These are phyloP conservation scores for Pythium aquatile DNA, from an alignment of 352 stramenopile species.

Conservation along the genomic window DNA sequence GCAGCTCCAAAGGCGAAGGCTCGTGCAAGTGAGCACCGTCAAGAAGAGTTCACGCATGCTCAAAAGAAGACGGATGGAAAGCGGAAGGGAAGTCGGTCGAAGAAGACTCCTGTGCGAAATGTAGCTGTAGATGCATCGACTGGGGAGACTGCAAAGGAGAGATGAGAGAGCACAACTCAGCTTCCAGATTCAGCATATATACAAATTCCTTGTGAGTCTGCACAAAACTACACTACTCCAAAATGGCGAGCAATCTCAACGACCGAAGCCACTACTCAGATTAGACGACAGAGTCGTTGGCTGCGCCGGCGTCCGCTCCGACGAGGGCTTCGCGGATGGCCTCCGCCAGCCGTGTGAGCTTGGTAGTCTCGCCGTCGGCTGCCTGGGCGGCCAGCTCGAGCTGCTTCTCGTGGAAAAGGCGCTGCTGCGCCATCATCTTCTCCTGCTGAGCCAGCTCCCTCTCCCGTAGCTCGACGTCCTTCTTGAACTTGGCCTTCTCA, in stretches of 20 bases:
- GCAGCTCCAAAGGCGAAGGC: background rate
- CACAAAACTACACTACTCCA: background rate
- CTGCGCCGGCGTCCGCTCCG: constrained; percentile 26
- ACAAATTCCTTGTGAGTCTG: constrained; percentile 1
- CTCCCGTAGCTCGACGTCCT: constrained; percentile 70
- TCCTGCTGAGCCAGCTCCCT: constrained; percentile 60
- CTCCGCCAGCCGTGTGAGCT: constrained; percentile 63
- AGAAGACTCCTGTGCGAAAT: constrained; percentile 11
- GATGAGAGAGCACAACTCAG: background rate
- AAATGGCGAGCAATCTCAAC: constrained; percentile 4
- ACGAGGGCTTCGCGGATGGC: constrained; percentile 54
- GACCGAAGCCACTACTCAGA: background rate
- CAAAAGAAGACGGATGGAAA: constrained; percentile 9
- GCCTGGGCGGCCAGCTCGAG: constrained; percentile 41
- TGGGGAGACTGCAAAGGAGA: background rate
- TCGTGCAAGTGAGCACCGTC: background rate
- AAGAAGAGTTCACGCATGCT: constrained; percentile 13
- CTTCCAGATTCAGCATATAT: background rate
- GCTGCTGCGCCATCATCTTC: constrained; percentile 64
- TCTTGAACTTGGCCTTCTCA: constrained; percentile 70
- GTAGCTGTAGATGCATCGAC: constrained; percentile 12
- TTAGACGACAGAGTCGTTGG: constrained; percentile 26
- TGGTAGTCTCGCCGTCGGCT: constrained; percentile 46
- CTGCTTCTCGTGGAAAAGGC: constrained; percentile 55
- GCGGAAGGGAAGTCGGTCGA: constrained; percentile 14